Evolutionary conservation across 768 basidiomycete species (phyloP), one percentile per base, ranked within the genome.

Genomic region (Russula griseocarnosa): DNA sequence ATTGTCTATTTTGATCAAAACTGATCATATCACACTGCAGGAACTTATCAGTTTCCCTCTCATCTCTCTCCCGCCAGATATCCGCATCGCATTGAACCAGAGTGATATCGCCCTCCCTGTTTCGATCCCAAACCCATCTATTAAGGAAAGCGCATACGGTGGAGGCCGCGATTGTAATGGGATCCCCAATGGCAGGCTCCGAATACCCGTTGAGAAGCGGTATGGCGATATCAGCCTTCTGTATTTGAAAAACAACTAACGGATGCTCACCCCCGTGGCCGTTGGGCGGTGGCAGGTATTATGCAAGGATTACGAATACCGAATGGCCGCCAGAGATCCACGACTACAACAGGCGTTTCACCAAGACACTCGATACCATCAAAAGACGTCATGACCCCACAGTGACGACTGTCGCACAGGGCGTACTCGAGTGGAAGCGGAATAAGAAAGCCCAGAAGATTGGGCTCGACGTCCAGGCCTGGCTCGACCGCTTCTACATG

Each of bases 401-500:
- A 0, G 97, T 98, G 9, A 95, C 96, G 7, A 97, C 95, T 9
- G 91, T 98, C 61, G 94, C 92, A 0, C 94, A 96, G 75, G 96
- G 96, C 54, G 90, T 99, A 5, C 79, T 98, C 63, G 96, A 99
- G 73, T 98, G 94, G 94, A 98, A 98, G 73, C 81, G 85, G 38
- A 80, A 78, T 62, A 84, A 84, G 72, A 85, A 87, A 52, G 81
- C 83, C 16, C 82, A 79, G 38, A 81, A 84, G 55, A 92, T 94
- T 55, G 90, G 90, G 18, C 78, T 87, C 42, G 92, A 94, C 69
- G 90, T 99, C 57, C 96, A 98, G 74, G 86, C 87, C 28, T 98
- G 95, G 92, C 77, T 99, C 67, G 97, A 98, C 75, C 82, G 97
- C 46, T 99, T 98, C 76, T 98, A 99, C 74, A 85, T 99, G 85